Evolutionary conservation across 306 rosid genomes (phyloP).

Genomic region (Sphenostylis stenocarpa): DNA sequence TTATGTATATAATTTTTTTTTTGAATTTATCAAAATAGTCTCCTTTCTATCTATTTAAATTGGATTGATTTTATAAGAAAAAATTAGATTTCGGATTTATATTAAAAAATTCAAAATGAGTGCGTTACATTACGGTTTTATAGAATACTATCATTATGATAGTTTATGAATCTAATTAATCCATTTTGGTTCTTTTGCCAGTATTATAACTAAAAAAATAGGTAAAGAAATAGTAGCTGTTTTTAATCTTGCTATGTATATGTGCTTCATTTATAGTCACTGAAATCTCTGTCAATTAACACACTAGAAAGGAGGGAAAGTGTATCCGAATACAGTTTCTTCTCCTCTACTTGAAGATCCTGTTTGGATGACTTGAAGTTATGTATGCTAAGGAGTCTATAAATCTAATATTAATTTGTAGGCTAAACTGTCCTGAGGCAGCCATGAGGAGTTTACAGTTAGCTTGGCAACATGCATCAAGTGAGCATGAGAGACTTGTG

Average conservation of each 20-base stretch:
- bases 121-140: too few species aligned
- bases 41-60: too few species aligned
- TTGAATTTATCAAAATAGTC: too few species aligned
- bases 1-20: too few species aligned
- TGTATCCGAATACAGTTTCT: too few species aligned
- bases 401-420: slow-evolving; percentile 42
- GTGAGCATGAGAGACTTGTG: slow-evolving; percentile 77
- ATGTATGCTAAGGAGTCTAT: not conserved
- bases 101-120: too few species aligned
- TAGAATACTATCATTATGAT: too few species aligned
- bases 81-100: too few species aligned
- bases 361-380: not conserved
- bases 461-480: slow-evolving; percentile 88
- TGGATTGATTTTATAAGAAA: too few species aligned
- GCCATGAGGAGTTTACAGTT: slow-evolving; percentile 90
- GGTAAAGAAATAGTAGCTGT: not conserved
- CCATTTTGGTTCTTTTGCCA: too few species aligned
- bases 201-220: not conserved
- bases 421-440: slow-evolving; percentile 89
- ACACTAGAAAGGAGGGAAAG: not conserved
- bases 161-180: too few species aligned
- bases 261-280: not conserved
- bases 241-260: not conserved
- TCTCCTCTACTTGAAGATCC: too few species aligned
- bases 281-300: not conserved